These are phyloP conservation scores for Abelmoschus esculentus DNA, from an alignment of 345 rosid genomes.

Conservation along the genomic window DNA sequence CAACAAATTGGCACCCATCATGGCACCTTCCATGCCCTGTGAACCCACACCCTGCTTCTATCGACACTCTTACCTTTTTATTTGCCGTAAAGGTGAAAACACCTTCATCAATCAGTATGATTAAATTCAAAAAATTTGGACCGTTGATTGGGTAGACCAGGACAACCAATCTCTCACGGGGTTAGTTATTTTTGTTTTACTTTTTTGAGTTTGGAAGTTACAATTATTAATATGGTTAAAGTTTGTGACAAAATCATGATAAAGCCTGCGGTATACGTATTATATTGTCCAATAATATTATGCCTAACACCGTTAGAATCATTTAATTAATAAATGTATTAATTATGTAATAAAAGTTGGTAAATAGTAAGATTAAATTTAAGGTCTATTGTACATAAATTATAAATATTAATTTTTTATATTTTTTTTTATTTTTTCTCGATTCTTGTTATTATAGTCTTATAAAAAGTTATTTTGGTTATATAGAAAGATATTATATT, in stretches of 20 bases:
- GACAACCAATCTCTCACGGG: constrained; percentile 14
- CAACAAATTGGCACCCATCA: constrained; percentile 38
- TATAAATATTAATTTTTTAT: too few relatives aligned
- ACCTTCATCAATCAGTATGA: constrained; percentile 20
- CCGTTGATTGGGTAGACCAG: constrained; percentile 31
- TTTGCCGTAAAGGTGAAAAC: constrained; percentile 19
- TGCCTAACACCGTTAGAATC: too few relatives aligned
- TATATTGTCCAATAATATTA: too few relatives aligned
- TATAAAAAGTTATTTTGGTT: too few relatives aligned
- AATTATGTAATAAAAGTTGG: too few relatives aligned
- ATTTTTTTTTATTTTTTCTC: too few relatives aligned
- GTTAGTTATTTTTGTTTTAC: constrained; percentile 23
- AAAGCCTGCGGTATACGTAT: neutral
- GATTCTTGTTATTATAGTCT: too few relatives aligned
- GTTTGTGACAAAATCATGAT: neutral
- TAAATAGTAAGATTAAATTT: too few relatives aligned
- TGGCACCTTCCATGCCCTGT: constrained; percentile 40
- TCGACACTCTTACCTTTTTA: constrained; percentile 21
- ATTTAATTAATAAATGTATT: too few relatives aligned
- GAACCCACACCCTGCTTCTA: neutral
- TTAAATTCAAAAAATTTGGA: constrained; percentile 10
- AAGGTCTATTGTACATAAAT: too few relatives aligned
- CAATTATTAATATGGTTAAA: neutral
- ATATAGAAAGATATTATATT: too few relatives aligned
- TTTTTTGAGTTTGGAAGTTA: constrained; percentile 20